Evolutionary conservation across 345 rosid species (phyloP), one percentile per base, ranked within the genome.

Genomic region (Bruguiera parviflora): DNA sequence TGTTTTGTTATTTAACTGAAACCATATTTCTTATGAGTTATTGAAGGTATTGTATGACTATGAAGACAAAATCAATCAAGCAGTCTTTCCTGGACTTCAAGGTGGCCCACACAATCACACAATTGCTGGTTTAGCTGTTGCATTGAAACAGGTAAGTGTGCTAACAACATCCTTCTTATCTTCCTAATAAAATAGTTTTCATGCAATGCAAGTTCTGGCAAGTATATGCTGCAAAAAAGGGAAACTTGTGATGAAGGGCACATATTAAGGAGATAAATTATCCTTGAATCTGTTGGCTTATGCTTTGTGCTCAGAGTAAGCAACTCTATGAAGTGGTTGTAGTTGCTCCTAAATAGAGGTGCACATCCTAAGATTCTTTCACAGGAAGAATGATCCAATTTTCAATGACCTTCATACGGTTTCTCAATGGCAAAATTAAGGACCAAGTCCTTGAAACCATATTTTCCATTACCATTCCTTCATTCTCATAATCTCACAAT

Each of bases 61-160:
- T 71, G 98, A 92, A 79, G 99, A 95, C 84, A 95, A 88, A 81
- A 92, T 95, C 71, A 95, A 92, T 65, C 99, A 95, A 82, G 90
- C 99, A 2, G 97, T 95, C 63, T 95, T 95, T 78, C 99, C 99
- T 61, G 99, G 99, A 74, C 99, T 95, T 77, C 99, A 95, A 86
- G 99, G 99, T 64, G 99, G 99, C 16, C 99, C 97, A 10, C 99
- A 95, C 81, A 92, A 95, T 83, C 97, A 95, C 91, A 95, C 99
- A 46, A 95, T 95, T 62, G 58, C 99, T 57, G 97, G 96, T 82
- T 85, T 95, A 75, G 99, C 97, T 49, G 99, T 95, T 78, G 96
- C 98, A 67, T 65, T 92, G 80, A 95, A 92, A 71, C 98, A 92
- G 95, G 97, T 89, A 9, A 59, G 64, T 62, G 8, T 67, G 39